phyloP scores from a whole-genome alignment of 2,329 filamentous ascomycete genomes.

The Monosporascus sp. region DNA sequence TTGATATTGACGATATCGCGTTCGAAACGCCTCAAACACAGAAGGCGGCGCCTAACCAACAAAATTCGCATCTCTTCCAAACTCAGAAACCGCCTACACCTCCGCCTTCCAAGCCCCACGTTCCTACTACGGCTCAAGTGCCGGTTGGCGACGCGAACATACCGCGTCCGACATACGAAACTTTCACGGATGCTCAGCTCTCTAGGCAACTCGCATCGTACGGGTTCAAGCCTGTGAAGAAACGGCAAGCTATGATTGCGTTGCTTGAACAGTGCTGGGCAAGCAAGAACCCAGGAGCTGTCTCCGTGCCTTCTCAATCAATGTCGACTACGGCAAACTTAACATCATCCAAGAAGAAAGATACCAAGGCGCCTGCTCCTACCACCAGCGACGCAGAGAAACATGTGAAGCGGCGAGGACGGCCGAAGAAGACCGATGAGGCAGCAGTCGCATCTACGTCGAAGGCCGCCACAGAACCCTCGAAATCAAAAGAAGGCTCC shows the following conservation, averaged over 20 bases:
- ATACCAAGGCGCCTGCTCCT: constrained; percentile 1
- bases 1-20: constrained; percentile 25
- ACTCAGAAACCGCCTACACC: constrained; percentile 8
- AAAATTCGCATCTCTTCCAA: constrained; percentile 12
- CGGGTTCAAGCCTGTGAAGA: constrained; percentile 69
- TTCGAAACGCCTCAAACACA: constrained; percentile 1
- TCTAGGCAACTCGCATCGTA: constrained; percentile 57
- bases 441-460: constrained; percentile 3
- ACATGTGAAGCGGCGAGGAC: constrained; percentile 34
- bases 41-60: background rate
- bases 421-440: constrained; percentile 33
- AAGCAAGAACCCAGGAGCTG: constrained; percentile 40
- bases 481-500: background rate
- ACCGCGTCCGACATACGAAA: constrained; percentile 50
- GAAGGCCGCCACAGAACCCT: background rate
- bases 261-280: constrained; percentile 68
- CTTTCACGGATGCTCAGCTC: constrained; percentile 59
- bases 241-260: constrained; percentile 62
- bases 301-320: constrained; percentile 5
- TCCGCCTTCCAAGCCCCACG: background rate
- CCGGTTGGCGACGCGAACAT: constrained; percentile 1
- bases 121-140: background rate
- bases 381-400: constrained; percentile 8
- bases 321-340: constrained; percentile 17
- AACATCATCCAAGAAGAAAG: constrained; percentile 10